phyloP scores from a whole-genome alignment of 176 grass and related monocot genomes.

The Aechmea fasciata region DNA sequence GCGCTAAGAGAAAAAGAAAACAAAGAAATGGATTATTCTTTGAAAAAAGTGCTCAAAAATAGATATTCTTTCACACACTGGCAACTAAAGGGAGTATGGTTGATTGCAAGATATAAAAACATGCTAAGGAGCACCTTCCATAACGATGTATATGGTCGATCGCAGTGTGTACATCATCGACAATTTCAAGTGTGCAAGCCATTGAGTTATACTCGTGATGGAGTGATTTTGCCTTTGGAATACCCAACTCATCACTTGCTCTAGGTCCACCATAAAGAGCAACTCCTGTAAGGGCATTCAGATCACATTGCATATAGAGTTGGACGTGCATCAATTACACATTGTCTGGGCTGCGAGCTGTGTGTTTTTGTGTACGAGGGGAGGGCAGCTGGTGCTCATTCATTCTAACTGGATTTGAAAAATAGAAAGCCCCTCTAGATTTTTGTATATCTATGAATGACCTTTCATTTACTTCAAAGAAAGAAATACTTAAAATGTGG shows the following conservation, averaged over 20 bases:
- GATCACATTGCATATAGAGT: not conserved
- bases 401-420: not conserved
- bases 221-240: conserved; percentile 53
- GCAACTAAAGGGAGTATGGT: not conserved
- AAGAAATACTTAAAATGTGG: not conserved
- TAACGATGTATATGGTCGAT: conserved; percentile 88
- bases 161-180: conserved; percentile 74
- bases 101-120: not conserved
- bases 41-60: not conserved
- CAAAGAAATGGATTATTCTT: not conserved
- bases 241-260: conserved; percentile 33
- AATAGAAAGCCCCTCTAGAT: not conserved
- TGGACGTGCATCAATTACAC: not conserved
- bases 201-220: conserved; percentile 82
- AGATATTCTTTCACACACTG: not conserved
- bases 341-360: not conserved
- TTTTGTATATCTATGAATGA: too few relatives aligned
- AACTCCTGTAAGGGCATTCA: conserved; percentile 44
- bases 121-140: conserved; percentile 52
- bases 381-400: not conserved
- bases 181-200: conserved; percentile 78
- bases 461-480: too few relatives aligned
- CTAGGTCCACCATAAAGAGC: conserved; percentile 59
- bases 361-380: not conserved
- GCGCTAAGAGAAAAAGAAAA: conserved; percentile 40